phyloP scores from a whole-genome alignment of 164 flowering plant species.

The Echeveria elegans region DNA sequence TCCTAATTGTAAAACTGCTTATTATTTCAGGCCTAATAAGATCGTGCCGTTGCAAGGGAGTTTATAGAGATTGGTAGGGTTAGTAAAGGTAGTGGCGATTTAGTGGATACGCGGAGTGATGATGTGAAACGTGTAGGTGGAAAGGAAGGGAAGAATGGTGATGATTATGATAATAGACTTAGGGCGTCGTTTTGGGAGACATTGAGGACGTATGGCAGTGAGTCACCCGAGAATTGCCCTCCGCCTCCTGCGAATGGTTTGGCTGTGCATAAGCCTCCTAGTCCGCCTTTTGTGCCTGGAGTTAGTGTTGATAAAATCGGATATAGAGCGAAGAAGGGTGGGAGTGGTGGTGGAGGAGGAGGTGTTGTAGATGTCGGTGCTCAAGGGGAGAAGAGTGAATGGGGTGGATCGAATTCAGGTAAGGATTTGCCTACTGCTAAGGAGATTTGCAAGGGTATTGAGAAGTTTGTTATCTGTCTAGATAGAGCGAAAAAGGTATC shows the following conservation, averaged over 20 bases:
- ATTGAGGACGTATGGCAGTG: constrained; percentile 45
- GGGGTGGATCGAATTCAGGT: constrained; percentile 88
- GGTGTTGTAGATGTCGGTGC: constrained; percentile 16
- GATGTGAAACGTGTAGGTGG: not conserved
- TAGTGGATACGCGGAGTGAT: constrained; percentile 11
- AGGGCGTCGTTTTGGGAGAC: constrained; percentile 67
- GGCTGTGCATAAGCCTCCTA: constrained; percentile 77
- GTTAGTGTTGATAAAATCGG: constrained; percentile 43
- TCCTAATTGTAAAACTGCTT: constrained; percentile 85
- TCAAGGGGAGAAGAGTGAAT: constrained; percentile 39
- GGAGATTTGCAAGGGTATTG: constrained; percentile 85
- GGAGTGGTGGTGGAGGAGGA: constrained; percentile 9
- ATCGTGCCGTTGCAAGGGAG: constrained; percentile 70
- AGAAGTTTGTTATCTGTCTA: constrained; percentile 93
- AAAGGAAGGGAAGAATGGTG: constrained; percentile 6
- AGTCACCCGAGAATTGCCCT: constrained; percentile 62
- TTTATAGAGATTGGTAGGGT: constrained; percentile 64
- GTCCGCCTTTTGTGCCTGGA: constrained; percentile 77
- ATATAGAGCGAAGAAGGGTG: constrained; percentile 20
- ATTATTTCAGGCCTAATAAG: constrained; percentile 51
- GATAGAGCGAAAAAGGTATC: constrained; percentile 79
- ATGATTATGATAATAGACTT: constrained; percentile 23
- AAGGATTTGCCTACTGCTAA: constrained; percentile 87
- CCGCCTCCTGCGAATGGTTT: constrained; percentile 52
- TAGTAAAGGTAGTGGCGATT: constrained; percentile 14